Base-by-base conservation (phyloP, 2,329 filamentous ascomycete genomes). In the Ophiostoma fasciatum region DNA sequence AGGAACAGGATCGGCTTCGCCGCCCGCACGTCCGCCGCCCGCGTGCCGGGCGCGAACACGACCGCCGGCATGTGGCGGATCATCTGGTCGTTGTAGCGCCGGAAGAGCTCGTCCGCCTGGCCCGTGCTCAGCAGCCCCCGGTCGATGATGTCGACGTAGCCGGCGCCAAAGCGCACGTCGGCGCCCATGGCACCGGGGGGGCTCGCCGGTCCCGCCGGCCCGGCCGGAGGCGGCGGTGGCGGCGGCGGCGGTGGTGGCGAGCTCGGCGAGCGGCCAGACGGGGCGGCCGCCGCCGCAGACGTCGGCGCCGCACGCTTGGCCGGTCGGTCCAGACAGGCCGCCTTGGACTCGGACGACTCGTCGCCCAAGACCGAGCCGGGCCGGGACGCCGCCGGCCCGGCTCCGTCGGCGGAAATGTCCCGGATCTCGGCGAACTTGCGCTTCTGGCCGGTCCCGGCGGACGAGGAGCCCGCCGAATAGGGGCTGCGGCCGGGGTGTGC, bases 1-100 rank as follows among this genome's bases (percentile, higher is more conserved):
- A 82, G 62, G 48, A 84, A 84, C 8, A 85, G 60, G 3, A 71
- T 63, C 1, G 80, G 80, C 49, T 71, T 76, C 2, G 62, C 56
- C 43, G 60, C 59, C 32, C 75, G 66, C 35, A 80, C 53, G 38
- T 75, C 66, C 10, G 61, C 58, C 5, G 63, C 66, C 3, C 68
- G 69, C 30, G 62, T 67, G 28, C 58, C 60, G 1, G 62, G 49
- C 1, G 71, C 62, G 39, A 81, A 74, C 19, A 78, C 60, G 14
- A 81, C 70, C 2, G 67, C 66, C 1, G 76, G 76, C 35, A 78
- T 62, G 43, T 79, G 74, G 3, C 59, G 60, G 14, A 64, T 60
- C 67, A 80, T 78, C 31, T 66, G 59, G 12, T 66, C 62, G 26
- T 63, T 68, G 51, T 79, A 82, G 9, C 68, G 62, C 18, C 58